A percentile compares a stretch with the other conserved stretches of the same genome.
phyloP scores from a whole-genome alignment of 2,329 filamentous ascomycete species.

The Neonectria faginata region DNA sequence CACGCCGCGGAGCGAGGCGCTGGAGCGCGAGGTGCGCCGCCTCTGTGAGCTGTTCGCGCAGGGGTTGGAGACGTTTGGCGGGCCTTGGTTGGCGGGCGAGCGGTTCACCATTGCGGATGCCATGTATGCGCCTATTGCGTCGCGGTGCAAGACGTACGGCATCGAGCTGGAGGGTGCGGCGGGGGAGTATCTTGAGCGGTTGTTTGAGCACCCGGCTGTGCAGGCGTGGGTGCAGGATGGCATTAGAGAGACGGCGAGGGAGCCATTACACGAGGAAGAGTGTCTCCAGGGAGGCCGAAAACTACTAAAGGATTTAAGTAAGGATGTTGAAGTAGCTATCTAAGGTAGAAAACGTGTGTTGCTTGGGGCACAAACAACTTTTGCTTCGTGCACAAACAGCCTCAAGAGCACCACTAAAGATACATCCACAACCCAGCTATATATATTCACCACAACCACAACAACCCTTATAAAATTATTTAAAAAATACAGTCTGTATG shows the following conservation, averaged over 20 bases:
- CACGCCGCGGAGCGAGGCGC: conserved; percentile 39
- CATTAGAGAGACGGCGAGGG: conserved; percentile 52
- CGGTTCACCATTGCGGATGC: conserved; percentile 56
- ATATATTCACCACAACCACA: too few relatives aligned
- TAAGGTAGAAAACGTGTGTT: too few relatives aligned
- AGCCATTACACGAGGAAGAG: conserved; percentile 53
- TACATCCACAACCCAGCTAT: too few relatives aligned
- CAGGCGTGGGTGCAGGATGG: conserved; percentile 54
- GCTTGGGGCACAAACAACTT: too few relatives aligned
- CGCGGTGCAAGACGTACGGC: conserved; percentile 54
- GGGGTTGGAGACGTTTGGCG: conserved; percentile 54
- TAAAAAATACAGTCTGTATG: too few relatives aligned
- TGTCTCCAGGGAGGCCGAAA: conserved; percentile 50
- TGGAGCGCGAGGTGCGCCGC: conserved; percentile 52
- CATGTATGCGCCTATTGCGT: conserved; percentile 57
- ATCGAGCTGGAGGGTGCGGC: conserved; percentile 47
- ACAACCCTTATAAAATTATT: too few relatives aligned
- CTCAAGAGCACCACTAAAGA: too few relatives aligned
- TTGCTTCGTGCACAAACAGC: too few relatives aligned
- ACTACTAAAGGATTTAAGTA: conserved; percentile 46
- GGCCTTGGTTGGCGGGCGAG: conserved; percentile 55
- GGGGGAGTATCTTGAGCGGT: conserved; percentile 49
- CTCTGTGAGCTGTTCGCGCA: conserved; percentile 53
- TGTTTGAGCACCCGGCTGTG: conserved; percentile 52
- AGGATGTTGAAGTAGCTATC: not conserved